phyloP scores from a whole-genome alignment of 768 basidiomycete species.

The Tylopilus rubrobrunneus region DNA sequence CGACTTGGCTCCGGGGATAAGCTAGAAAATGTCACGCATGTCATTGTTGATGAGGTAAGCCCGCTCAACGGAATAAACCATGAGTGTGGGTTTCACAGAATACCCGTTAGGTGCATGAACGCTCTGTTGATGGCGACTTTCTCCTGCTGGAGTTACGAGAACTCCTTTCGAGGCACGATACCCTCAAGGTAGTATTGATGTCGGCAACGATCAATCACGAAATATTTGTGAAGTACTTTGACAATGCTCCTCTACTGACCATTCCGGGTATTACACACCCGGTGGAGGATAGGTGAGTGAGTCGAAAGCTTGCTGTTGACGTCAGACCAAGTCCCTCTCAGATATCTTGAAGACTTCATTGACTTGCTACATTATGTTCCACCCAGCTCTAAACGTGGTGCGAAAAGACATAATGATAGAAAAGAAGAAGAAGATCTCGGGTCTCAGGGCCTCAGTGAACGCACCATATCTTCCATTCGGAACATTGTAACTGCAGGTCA shows the following conservation, averaged over 20 bases:
- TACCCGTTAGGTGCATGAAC: slow-evolving; percentile 72
- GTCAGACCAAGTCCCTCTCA: slow-evolving; percentile 27
- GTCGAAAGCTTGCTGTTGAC: not conserved
- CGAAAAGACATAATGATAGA: slow-evolving; percentile 31
- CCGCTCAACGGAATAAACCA: not conserved
- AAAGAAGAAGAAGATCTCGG: slow-evolving; percentile 46
- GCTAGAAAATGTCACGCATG: slow-evolving; percentile 69
- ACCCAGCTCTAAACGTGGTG: slow-evolving; percentile 32
- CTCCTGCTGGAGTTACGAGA: slow-evolving; percentile 81
- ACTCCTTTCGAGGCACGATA: slow-evolving; percentile 57
- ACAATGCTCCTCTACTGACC: slow-evolving; percentile 70
- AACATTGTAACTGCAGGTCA: slow-evolving; percentile 55
- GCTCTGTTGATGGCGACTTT: slow-evolving; percentile 88
- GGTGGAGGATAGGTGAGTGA: slow-evolving; percentile 64
- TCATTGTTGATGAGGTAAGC: slow-evolving; percentile 85
- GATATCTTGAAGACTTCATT: slow-evolving; percentile 81
- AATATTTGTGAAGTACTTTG: slow-evolving; percentile 79
- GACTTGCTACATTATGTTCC: slow-evolving; percentile 55
- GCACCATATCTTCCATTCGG: slow-evolving; percentile 51
- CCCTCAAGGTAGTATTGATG: slow-evolving; percentile 84
- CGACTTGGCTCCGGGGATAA: slow-evolving; percentile 72
- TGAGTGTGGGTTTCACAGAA: not conserved
- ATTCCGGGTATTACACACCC: slow-evolving; percentile 85
- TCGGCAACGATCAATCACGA: slow-evolving; percentile 93
- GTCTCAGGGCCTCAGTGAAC: slow-evolving; percentile 51